Conservation (phyloP, 2,329 filamentous ascomycete species). For the Ophiostoma novo-ulmi region DNA sequence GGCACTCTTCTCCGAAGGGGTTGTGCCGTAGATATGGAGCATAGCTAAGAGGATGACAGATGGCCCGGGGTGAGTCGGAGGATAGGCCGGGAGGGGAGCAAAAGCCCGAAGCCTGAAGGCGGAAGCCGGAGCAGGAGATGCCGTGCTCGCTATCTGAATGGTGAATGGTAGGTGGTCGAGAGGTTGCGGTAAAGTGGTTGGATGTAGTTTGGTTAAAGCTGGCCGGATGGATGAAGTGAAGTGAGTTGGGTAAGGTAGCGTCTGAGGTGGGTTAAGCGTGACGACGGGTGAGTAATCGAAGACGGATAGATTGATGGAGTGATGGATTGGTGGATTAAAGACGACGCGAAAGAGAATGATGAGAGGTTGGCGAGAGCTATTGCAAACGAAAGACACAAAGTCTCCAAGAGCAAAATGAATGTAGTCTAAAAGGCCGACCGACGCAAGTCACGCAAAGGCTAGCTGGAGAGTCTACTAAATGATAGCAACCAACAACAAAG, state of each 20-base stretch:
- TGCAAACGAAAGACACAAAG: neutral
- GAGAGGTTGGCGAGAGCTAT: neutral
- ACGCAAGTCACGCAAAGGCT: conserved; percentile 4
- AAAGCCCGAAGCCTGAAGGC: neutral
- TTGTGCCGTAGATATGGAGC: conserved; percentile 42
- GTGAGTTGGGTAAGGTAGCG: neutral
- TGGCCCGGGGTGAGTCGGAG: neutral
- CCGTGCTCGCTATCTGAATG: neutral
- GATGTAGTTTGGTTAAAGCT: neutral
- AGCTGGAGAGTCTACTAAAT: neutral
- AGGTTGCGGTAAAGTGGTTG: neutral
- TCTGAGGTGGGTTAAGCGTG: neutral
- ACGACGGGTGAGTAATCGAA: neutral
- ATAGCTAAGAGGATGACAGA: conserved; percentile 36
- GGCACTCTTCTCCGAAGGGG: conserved; percentile 40
- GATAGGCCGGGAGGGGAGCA: conserved; percentile 20
- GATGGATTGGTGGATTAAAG: neutral
- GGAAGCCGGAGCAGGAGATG: conserved; percentile 7
- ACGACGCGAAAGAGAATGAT: neutral
- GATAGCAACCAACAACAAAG: neutral
- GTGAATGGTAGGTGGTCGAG: neutral
- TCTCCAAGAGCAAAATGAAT: neutral
- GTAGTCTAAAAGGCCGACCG: neutral
- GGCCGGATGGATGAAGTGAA: neutral
- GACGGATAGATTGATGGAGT: no score